These are phyloP conservation scores for Linum tenue DNA, from an alignment of 345 rosid genomes.

Conservation along the genomic window DNA sequence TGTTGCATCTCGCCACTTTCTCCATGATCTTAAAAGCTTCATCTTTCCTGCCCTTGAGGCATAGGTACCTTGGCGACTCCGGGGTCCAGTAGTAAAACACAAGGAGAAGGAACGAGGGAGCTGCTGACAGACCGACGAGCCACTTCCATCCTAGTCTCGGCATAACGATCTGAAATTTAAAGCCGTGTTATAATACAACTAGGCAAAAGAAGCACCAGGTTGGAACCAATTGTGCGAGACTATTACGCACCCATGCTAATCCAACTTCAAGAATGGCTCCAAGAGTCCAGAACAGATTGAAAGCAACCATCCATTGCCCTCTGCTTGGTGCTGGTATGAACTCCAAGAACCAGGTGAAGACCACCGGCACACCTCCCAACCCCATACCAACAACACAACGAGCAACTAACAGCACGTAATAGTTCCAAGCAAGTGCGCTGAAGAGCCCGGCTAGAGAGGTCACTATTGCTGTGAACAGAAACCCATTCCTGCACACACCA, in stretches of 20 bases:
- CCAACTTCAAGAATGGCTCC: slow-evolving; percentile 79
- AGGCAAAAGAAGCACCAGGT: not conserved
- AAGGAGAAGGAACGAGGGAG: slow-evolving; percentile 73
- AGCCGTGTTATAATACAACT: not conserved
- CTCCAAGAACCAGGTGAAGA: slow-evolving; percentile 81
- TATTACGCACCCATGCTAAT: slow-evolving; percentile 65
- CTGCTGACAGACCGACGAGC: slow-evolving; percentile 68
- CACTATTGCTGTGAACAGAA: slow-evolving; percentile 64
- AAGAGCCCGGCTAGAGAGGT: slow-evolving; percentile 71
- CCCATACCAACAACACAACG: slow-evolving; percentile 88
- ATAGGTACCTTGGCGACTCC: slow-evolving; percentile 79
- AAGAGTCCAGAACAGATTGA: slow-evolving; percentile 74
- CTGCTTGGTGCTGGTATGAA: slow-evolving; percentile 83
- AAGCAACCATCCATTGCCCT: slow-evolving; percentile 90
- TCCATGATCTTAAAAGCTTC: slow-evolving; percentile 65
- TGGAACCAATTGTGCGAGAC: not conserved
- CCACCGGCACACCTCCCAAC: slow-evolving; percentile 90
- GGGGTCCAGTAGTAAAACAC: slow-evolving; percentile 62
- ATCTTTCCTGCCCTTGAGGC: slow-evolving; percentile 54
- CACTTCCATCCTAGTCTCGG: slow-evolving; percentile 87
- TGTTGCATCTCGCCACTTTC: slow-evolving; percentile 50
- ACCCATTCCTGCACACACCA: slow-evolving; percentile 57
- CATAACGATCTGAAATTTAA: slow-evolving; percentile 60
- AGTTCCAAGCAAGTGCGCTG: slow-evolving; percentile 71
- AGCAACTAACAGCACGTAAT: slow-evolving; percentile 36